Percentiles rank a stretch among this genome's conserved stretches.
Evolutionary conservation across 495 filamentous ascomycete genomes (phyloP).

Genomic region (Aspergillus bridgeri): DNA sequence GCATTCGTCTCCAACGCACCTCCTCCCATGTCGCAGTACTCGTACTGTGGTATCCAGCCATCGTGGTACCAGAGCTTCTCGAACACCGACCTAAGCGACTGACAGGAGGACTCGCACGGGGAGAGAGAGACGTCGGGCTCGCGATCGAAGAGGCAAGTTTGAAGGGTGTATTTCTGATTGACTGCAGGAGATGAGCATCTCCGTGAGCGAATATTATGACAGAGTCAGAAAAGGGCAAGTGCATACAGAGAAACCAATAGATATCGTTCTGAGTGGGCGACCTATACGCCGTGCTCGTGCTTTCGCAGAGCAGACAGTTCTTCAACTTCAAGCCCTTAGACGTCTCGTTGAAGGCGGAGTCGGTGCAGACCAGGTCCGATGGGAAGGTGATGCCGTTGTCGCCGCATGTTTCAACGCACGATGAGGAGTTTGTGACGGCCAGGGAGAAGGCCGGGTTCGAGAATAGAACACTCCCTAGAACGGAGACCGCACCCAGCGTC

Average conservation of each 20-base stretch:
- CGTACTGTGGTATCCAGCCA: not conserved
- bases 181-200: not conserved
- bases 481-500: not conserved
- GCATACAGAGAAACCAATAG: constrained; percentile 1
- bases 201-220: too few relatives aligned
- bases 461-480: not conserved
- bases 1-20: not conserved
- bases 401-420: not conserved
- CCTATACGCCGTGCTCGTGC: not conserved
- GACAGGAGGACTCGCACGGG: not conserved
- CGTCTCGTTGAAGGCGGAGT: not conserved
- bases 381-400: not conserved
- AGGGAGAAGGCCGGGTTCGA: not conserved
- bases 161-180: not conserved
- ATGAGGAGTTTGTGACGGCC: not conserved
- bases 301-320: not conserved
- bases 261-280: not conserved
- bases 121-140: not conserved
- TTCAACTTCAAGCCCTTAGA: not conserved
- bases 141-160: constrained; percentile 1
- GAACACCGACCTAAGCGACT: not conserved
- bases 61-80: not conserved
- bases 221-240: too few relatives aligned
- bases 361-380: not conserved
- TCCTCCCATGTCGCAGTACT: not conserved